A percentile compares a stretch with the other conserved stretches of the same genome.
These are phyloP conservation scores for Plenodomus biglobosus DNA, from an alignment of 2,329 filamentous ascomycete species.

Conservation along the genomic window DNA sequence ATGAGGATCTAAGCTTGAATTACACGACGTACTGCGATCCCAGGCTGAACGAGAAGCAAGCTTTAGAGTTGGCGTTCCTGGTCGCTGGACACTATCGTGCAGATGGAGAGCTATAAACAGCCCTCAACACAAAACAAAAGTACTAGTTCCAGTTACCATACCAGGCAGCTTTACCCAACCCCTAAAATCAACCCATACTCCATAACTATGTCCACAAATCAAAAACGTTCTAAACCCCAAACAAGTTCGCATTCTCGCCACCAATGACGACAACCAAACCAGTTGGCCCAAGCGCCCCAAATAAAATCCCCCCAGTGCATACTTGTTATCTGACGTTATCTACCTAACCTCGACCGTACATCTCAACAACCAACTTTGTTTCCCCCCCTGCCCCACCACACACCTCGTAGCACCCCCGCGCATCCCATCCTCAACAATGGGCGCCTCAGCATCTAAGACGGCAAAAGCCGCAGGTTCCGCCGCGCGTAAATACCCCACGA, in stretches of 20 bases:
- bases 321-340: constrained; percentile 31
- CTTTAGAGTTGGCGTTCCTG: constrained; percentile 89
- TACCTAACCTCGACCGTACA: constrained; percentile 9
- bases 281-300: constrained; percentile 13
- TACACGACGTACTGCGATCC: constrained; percentile 98
- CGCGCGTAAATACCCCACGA: constrained; percentile 59
- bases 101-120: constrained; percentile 31
- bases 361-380: constrained; percentile 24
- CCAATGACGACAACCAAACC: not conserved
- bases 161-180: no score
- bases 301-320: not conserved
- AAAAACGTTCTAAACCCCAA: no score
- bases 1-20: constrained; percentile 84
- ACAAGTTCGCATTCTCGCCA: constrained; percentile 6
- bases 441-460: constrained; percentile 61
- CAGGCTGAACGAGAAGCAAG: constrained; percentile 94
- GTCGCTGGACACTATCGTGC: constrained; percentile 78
- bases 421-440: constrained; percentile 49
- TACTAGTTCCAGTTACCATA: no score
- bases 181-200: not conserved
- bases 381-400: constrained; percentile 13
- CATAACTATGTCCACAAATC: not conserved
- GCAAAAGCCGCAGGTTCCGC: constrained; percentile 53
- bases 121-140: not conserved
- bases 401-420: no score